Conservation (phyloP, 495 filamentous ascomycete genomes). For the Penicillium robsamsonii region DNA sequence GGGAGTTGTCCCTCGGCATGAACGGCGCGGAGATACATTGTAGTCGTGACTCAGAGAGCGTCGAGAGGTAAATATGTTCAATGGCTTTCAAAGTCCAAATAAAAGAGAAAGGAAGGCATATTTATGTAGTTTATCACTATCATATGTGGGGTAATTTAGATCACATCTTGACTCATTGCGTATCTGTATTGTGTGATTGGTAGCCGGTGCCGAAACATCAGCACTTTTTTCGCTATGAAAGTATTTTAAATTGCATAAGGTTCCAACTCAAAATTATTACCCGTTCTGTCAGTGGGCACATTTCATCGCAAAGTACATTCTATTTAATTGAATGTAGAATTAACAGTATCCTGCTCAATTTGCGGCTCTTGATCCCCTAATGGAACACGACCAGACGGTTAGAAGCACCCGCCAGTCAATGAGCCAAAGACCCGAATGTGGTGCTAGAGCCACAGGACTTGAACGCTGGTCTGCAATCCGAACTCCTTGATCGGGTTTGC, state of each 20-base stretch:
- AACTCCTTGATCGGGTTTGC: no score
- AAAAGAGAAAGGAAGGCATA: no score
- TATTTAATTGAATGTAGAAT: not conserved
- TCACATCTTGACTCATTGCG: conserved; percentile 6
- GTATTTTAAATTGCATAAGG: not conserved
- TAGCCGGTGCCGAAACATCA: conserved; percentile 11
- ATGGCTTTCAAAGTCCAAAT: not conserved
- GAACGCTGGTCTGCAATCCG: no score
- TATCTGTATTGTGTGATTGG: conserved; percentile 14
- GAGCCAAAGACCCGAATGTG: no score
- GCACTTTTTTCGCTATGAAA: not conserved
- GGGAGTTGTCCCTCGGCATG: conserved; percentile 45
- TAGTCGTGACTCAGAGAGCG: not conserved
- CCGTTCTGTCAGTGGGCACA: not conserved
- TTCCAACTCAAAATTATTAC: not conserved
- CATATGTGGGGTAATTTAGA: not conserved
- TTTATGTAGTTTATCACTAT: not conserved
- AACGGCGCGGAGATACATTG: conserved; percentile 50
- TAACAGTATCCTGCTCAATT: not conserved
- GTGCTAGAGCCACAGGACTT: no score
- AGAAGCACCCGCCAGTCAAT: no score
- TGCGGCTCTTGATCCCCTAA: no score
- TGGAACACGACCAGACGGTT: no score
- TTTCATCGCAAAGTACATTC: not conserved
- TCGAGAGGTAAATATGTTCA: not conserved